These are phyloP conservation scores for Saccharomyces uvarum DNA, from an alignment of 1,139 yeast species.

Conservation along the genomic window DNA sequence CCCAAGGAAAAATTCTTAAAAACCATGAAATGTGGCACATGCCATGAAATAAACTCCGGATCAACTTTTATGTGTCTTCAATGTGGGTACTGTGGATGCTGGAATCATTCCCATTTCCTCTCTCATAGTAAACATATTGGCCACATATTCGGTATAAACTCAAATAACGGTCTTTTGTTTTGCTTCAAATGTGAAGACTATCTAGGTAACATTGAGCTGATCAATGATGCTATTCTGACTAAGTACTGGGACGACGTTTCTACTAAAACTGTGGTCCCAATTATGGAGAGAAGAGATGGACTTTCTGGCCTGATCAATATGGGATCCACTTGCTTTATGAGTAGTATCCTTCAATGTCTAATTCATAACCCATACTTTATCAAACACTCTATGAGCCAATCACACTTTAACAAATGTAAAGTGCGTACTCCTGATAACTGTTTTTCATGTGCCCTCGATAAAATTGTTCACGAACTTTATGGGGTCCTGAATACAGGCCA, in stretches of 20 bases:
- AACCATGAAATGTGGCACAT: conserved; percentile 25
- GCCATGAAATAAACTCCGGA: conserved; percentile 36
- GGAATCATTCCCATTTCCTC: conserved; percentile 48
- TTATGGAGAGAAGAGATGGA: conserved; percentile 60
- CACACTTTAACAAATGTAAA: conserved; percentile 24
- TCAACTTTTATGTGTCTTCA: conserved; percentile 66
- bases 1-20: conserved; percentile 16
- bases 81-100: conserved; percentile 78
- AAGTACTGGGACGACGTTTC: conserved; percentile 29
- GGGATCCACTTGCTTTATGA: conserved; percentile 96
- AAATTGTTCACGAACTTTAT: conserved; percentile 51
- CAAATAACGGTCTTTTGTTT: conserved; percentile 46
- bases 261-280: conserved; percentile 42
- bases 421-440: conserved; percentile 37
- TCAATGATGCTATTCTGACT: conserved; percentile 17
- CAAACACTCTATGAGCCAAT: conserved; percentile 52
- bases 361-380: conserved; percentile 83
- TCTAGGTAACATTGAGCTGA: conserved; percentile 42
- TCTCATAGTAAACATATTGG: conserved; percentile 53
- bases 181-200: conserved; percentile 76
- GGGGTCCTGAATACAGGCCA: conserved; percentile 21
- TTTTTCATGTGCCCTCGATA: conserved; percentile 76
- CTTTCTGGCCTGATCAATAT: conserved; percentile 81
- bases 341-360: conserved; percentile 76
- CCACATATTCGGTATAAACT: conserved; percentile 59